These are phyloP conservation scores for Macrophomina phaseolina DNA, from an alignment of 2,329 filamentous ascomycete genomes.

Conservation along the genomic window DNA sequence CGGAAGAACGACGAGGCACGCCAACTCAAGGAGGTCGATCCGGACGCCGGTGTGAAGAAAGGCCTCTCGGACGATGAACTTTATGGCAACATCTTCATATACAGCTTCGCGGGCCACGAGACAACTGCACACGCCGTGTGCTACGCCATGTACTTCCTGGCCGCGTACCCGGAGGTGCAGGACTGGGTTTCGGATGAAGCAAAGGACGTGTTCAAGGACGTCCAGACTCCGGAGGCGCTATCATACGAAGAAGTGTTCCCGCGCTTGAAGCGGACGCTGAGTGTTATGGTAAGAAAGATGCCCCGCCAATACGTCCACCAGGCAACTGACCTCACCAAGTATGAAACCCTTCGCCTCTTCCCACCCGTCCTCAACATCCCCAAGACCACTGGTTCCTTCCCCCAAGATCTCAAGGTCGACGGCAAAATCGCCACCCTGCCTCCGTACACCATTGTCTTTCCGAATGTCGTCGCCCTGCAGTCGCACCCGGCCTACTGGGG, in stretches of 20 bases:
- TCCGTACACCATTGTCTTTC: background rate
- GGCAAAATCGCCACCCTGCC: constrained; percentile 4
- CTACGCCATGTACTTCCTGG: constrained; percentile 56
- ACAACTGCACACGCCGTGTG: constrained; percentile 55
- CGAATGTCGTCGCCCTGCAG: constrained; percentile 20
- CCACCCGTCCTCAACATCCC: constrained; percentile 33
- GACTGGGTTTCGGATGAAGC: constrained; percentile 60
- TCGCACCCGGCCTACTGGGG: constrained; percentile 15
- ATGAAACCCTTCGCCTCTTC: constrained; percentile 39
- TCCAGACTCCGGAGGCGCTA: constrained; percentile 25
- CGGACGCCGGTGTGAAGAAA: constrained; percentile 70
- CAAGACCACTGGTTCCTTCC: constrained; percentile 5
- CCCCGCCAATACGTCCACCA: background rate
- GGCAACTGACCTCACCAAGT: constrained; percentile 9
- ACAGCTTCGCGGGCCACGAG: constrained; percentile 40
- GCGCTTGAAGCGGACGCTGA: constrained; percentile 50
- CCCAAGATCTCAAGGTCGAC: background rate
- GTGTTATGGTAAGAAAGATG: constrained; percentile 52
- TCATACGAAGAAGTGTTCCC: constrained; percentile 46
- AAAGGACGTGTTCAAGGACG: constrained; percentile 38
- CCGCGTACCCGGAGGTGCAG: constrained; percentile 56
- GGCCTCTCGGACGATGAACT: constrained; percentile 58
- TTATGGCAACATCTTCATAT: constrained; percentile 41
- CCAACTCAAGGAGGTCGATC: constrained; percentile 45
- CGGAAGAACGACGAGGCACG: constrained; percentile 18